A percentile compares a stretch with the other conserved stretches of the same genome.
Conservation (phyloP, 2,329 filamentous ascomycete genomes). For the Dactylellina drechsleri region DNA sequence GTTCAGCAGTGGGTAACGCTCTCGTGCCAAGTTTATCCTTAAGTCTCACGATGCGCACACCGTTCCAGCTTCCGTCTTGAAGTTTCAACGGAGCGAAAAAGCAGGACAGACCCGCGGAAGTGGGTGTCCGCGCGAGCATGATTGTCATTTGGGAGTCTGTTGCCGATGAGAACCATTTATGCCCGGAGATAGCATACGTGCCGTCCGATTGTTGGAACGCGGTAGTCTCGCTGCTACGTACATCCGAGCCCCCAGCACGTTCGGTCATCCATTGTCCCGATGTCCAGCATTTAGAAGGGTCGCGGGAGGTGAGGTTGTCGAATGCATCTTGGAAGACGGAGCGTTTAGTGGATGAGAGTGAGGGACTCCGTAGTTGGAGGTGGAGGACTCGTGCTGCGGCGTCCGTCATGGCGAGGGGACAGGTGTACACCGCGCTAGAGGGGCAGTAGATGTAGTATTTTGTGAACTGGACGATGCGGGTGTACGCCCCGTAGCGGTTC, state of each 20-base stretch:
- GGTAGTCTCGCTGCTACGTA: constrained; percentile 74
- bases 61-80: constrained; percentile 68
- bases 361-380: constrained; percentile 25
- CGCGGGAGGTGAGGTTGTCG: constrained; percentile 67
- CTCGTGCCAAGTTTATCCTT: constrained; percentile 79
- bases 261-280: constrained; percentile 84
- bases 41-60: constrained; percentile 73
- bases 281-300: constrained; percentile 70
- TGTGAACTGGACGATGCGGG: constrained; percentile 71
- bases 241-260: constrained; percentile 74
- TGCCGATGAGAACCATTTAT: constrained; percentile 77
- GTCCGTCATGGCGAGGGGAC: constrained; percentile 71
- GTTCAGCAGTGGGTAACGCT: constrained; percentile 76
- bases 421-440: constrained; percentile 71
- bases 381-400: constrained; percentile 47
- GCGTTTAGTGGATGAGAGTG: constrained; percentile 34
- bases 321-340: constrained; percentile 68
- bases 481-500: constrained; percentile 65
- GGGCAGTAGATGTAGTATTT: constrained; percentile 69
- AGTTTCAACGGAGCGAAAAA: constrained; percentile 74
- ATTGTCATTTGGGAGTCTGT: constrained; percentile 74
- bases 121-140: constrained; percentile 70
- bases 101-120: constrained; percentile 67
- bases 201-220: constrained; percentile 66
- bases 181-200: constrained; percentile 72